Percentiles rank a stretch among this genome's conserved stretches.
Conservation (phyloP, 176 grass and related monocot genomes). For the Musa acuminata region DNA sequence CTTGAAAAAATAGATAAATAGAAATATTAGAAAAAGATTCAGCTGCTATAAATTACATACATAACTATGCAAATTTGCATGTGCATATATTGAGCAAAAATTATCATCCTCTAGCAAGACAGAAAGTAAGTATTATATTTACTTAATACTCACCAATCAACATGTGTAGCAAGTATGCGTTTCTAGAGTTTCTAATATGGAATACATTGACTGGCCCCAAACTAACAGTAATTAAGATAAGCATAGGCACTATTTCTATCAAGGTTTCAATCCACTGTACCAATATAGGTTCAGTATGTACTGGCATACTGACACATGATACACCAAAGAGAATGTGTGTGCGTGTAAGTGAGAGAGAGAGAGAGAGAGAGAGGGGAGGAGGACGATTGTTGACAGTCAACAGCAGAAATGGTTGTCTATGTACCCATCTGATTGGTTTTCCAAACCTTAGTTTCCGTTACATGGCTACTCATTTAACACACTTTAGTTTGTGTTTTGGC, state of each 20-base stretch:
- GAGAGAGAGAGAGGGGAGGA: too few relatives aligned
- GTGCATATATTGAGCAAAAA: not conserved
- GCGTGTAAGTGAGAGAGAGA: too few relatives aligned
- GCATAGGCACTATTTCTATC: too few relatives aligned
- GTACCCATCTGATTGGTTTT: too few relatives aligned
- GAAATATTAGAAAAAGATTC: not conserved
- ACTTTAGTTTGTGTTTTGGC: not conserved
- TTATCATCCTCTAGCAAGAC: not conserved
- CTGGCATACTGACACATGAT: too few relatives aligned
- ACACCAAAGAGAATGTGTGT: too few relatives aligned
- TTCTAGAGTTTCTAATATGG: not conserved
- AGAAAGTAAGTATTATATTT: not conserved
- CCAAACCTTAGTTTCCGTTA: not conserved
- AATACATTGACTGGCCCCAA: not conserved
- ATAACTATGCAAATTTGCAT: not conserved
- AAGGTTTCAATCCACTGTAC: too few relatives aligned
- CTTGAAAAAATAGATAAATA: constrained; percentile 20
- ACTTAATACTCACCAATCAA: too few relatives aligned
- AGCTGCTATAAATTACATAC: not conserved
- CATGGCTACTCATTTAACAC: not conserved
- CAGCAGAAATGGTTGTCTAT: too few relatives aligned
- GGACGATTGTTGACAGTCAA: too few relatives aligned
- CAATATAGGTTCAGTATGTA: too few relatives aligned
- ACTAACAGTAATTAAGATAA: not conserved
- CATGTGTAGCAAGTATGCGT: not conserved